Evolutionary conservation across 441 rosid species (phyloP).

Genomic region (Gossypium laxum): DNA sequence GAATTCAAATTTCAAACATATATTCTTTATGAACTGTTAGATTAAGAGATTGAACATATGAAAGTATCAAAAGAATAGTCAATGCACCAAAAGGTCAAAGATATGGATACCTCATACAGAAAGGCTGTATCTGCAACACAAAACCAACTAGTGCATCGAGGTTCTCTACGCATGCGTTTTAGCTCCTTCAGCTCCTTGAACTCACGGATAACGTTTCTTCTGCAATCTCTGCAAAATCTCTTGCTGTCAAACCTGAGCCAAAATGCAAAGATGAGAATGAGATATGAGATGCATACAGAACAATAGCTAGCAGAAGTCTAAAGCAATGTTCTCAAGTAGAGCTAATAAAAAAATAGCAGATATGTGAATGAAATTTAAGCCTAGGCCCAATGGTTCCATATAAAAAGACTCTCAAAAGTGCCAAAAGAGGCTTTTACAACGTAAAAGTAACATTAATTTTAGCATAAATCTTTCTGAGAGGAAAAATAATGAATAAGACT

Average conservation of each 20-base stretch:
- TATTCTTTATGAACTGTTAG: not conserved
- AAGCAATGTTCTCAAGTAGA: not conserved
- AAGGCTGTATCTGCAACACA: conserved; percentile 81
- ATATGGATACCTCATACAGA: conserved; percentile 60
- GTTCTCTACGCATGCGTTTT: conserved; percentile 81
- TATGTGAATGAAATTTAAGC: not conserved
- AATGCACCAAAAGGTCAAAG: not conserved
- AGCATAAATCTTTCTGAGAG: not conserved
- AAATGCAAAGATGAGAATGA: conserved; percentile 15
- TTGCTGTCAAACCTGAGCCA: conserved; percentile 86
- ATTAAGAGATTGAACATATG: not conserved
- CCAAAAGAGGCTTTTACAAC: not conserved
- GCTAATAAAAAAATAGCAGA: not conserved
- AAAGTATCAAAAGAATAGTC: not conserved
- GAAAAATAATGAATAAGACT: not conserved
- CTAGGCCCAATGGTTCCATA: not conserved
- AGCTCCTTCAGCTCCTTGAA: conserved; percentile 92
- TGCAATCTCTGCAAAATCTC: conserved; percentile 94
- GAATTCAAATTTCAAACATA: not conserved
- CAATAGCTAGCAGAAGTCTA: conserved; percentile 11
- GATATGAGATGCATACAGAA: not conserved
- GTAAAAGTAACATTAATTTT: not conserved
- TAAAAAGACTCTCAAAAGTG: not conserved
- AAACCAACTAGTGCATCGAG: conserved; percentile 77
- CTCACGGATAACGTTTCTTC: conserved; percentile 88